phyloP scores from a whole-genome alignment of 75 land plant genomes.

The Isoetes taiwanensis region DNA sequence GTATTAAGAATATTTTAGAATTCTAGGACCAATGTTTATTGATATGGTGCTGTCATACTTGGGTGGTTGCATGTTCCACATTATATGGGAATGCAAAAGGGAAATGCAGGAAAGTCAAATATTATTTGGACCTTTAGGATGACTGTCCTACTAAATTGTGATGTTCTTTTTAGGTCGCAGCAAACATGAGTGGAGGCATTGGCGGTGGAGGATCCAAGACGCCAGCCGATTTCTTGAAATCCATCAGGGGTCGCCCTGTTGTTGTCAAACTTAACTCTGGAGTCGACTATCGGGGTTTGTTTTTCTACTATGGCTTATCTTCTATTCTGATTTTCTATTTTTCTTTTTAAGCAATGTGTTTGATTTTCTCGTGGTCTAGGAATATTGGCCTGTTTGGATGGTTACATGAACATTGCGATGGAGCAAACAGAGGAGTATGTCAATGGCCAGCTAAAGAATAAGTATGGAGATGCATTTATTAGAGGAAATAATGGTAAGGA shows the following conservation, averaged over 20 bases:
- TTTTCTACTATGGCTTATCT: neutral
- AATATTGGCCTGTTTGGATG: constrained; percentile 88
- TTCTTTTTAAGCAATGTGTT: neutral
- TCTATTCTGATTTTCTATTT: neutral
- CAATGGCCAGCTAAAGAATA: constrained; percentile 93
- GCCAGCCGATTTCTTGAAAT: constrained; percentile 87
- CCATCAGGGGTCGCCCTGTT: constrained; percentile 90
- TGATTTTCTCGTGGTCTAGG: too few species aligned
- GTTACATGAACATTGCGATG: constrained; percentile 97
- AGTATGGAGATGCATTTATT: constrained; percentile 96
- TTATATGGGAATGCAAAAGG: too few species aligned
- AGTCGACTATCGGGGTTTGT: constrained; percentile 71
- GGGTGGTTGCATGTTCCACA: too few species aligned
- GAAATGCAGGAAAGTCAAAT: too few species aligned
- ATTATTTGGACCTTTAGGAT: too few species aligned
- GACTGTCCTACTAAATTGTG: too few species aligned
- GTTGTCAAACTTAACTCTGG: constrained; percentile 97
- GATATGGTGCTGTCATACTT: too few species aligned
- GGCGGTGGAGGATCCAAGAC: constrained; percentile 62
- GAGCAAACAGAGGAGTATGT: constrained; percentile 99
- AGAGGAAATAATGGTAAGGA: constrained; percentile 89
- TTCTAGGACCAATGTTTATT: too few species aligned
- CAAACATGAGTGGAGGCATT: constrained; percentile 21
- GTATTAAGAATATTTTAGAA: too few species aligned
- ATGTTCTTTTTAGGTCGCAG: too few species aligned